Evolutionary conservation across 177 flowering plant genomes (phyloP).

Genomic region (Vitis hybrid): DNA sequence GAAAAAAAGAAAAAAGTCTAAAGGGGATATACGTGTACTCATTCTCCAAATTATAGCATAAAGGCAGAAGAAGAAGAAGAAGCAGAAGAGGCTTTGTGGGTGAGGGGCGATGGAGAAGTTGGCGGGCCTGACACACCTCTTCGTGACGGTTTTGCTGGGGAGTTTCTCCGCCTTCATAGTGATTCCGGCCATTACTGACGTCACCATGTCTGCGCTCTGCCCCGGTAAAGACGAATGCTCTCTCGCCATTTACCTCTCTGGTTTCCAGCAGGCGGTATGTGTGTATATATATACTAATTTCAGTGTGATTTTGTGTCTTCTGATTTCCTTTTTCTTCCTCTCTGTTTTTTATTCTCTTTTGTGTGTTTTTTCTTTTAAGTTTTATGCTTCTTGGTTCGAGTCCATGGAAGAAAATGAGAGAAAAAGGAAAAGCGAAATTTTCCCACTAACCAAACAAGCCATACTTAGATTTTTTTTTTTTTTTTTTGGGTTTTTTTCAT

Average conservation of each 20-base stretch:
- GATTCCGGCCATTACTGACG: slow-evolving; percentile 43
- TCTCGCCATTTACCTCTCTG: slow-evolving; percentile 48
- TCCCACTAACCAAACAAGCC: no score
- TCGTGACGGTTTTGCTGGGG: slow-evolving; percentile 31
- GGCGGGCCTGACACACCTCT: slow-evolving; percentile 27
- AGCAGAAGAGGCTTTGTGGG: slow-evolving; percentile 3
- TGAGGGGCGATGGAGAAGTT: slow-evolving; percentile 22
- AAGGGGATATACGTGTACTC: not conserved
- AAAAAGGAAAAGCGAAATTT: no score
- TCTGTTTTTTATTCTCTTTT: not conserved
- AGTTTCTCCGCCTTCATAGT: slow-evolving; percentile 24
- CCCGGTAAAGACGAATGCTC: slow-evolving; percentile 45
- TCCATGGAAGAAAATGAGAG: no score
- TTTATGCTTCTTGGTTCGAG: no score
- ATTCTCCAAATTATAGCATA: no score
- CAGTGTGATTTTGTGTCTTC: no score
- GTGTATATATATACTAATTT: not conserved
- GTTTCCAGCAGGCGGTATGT: slow-evolving; percentile 41
- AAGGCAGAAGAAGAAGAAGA: not conserved
- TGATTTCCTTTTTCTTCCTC: not conserved
- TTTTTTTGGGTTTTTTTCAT: not conserved
- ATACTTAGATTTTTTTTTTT: not conserved
- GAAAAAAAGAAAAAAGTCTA: no score
- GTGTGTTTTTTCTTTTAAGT: not conserved
- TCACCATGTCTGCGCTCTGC: slow-evolving; percentile 45